Evolutionary conservation across 495 filamentous ascomycete species (phyloP).

Genomic region (Aspergillus egyptiacus): DNA sequence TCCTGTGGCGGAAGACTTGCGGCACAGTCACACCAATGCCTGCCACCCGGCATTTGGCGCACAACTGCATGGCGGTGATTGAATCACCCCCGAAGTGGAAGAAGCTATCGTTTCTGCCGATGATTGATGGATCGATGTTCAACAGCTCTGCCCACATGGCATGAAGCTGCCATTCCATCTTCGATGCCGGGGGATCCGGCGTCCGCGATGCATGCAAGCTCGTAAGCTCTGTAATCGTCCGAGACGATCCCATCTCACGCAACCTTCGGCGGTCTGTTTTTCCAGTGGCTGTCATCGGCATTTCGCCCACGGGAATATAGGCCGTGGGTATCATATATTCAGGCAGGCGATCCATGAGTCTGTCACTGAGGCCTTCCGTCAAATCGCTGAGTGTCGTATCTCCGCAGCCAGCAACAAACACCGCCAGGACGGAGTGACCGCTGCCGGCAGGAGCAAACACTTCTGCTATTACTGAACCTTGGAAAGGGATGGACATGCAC

Average conservation of each 20-base stretch:
- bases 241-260: neutral
- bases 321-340: neutral
- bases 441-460: neutral
- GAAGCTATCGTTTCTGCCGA: neutral
- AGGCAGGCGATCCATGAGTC: neutral
- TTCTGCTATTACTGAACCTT: neutral
- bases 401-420: too few relatives aligned
- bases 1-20: neutral
- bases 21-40: neutral
- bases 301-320: neutral
- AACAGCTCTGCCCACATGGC: neutral
- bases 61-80: neutral
- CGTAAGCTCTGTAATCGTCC: neutral
- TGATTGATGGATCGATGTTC: neutral
- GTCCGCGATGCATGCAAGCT: neutral
- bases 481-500: neutral
- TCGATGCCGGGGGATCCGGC: neutral
- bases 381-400: too few relatives aligned
- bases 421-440: neutral
- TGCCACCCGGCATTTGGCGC: neutral
- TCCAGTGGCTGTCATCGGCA: neutral
- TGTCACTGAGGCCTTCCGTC: neutral
- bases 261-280: neutral
- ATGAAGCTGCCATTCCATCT: neutral
- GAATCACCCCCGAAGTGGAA: neutral